phyloP scores from a whole-genome alignment of 352 stramenopile genomes.

The Aphanomyces stellatus region DNA sequence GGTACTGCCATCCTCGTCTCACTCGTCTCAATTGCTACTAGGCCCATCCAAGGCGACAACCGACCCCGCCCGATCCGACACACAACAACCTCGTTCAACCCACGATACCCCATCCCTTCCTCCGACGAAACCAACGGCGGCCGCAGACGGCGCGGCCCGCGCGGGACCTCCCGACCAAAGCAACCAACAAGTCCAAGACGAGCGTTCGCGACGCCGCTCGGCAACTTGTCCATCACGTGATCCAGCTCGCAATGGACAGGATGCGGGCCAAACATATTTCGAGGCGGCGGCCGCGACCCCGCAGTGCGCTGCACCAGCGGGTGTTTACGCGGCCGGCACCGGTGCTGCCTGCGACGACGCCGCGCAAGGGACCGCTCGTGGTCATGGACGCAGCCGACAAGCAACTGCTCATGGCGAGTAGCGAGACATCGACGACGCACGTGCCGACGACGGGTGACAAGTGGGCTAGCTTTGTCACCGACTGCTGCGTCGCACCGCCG shows the following conservation, averaged over 20 bases:
- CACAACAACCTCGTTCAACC: background rate
- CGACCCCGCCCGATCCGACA: background rate
- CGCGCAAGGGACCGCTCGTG: no score
- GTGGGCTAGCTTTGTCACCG: no score
- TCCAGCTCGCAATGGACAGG: no score
- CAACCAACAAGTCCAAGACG: background rate
- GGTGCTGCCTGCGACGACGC: background rate
- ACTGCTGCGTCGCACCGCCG: no score
- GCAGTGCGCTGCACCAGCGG: background rate
- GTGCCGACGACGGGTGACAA: no score
- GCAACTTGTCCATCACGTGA: background rate
- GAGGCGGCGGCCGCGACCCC: background rate
- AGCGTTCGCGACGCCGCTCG: background rate
- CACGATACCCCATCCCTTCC: background rate
- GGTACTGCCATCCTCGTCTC: background rate
- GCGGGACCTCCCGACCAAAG: background rate
- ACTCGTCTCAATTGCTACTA: background rate
- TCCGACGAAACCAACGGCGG: background rate
- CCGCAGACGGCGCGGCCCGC: background rate
- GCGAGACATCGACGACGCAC: no score
- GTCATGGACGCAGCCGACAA: no score
- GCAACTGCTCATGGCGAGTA: no score
- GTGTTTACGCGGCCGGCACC: background rate
- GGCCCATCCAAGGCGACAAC: background rate
- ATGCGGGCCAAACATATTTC: background rate